Conservation (phyloP, 306 rosid genomes). For the Ormosia semicastrata region DNA sequence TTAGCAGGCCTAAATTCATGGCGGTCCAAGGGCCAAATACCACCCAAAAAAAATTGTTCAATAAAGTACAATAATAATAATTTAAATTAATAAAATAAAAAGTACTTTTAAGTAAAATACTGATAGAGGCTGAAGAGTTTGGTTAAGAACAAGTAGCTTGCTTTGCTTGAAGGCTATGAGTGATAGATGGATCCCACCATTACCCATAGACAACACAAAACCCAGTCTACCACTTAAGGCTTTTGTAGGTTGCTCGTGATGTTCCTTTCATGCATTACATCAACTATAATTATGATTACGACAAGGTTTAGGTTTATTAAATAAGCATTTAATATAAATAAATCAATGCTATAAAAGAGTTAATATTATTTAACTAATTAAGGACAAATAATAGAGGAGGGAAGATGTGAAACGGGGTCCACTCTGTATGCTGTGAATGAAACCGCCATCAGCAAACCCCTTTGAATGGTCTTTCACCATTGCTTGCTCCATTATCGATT, state of each 20-base stretch:
- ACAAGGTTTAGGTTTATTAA: background rate
- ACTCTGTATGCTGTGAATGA: background rate
- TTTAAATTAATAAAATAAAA: too few relatives aligned
- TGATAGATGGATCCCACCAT: constrained; percentile 16
- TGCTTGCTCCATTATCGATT: background rate
- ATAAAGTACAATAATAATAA: too few relatives aligned
- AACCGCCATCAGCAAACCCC: background rate
- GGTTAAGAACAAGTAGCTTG: background rate
- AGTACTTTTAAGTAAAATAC: too few relatives aligned
- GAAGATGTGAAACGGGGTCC: constrained; percentile 8
- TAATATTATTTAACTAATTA: background rate
- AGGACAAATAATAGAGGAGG: background rate
- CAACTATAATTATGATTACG: constrained; percentile 16
- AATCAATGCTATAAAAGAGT: background rate
- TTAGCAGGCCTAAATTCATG: too few relatives aligned
- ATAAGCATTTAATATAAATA: background rate
- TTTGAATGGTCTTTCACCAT: background rate
- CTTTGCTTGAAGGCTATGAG: background rate
- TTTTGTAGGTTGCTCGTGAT: background rate
- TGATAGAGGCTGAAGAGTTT: background rate
- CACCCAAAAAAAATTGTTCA: too few relatives aligned
- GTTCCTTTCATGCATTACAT: constrained; percentile 16
- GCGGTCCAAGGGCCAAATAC: too few relatives aligned
- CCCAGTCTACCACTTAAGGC: background rate
- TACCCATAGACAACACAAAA: background rate